phyloP scores from a whole-genome alignment of 148 eudicot genomes.

The Euryodendron excelsum region DNA sequence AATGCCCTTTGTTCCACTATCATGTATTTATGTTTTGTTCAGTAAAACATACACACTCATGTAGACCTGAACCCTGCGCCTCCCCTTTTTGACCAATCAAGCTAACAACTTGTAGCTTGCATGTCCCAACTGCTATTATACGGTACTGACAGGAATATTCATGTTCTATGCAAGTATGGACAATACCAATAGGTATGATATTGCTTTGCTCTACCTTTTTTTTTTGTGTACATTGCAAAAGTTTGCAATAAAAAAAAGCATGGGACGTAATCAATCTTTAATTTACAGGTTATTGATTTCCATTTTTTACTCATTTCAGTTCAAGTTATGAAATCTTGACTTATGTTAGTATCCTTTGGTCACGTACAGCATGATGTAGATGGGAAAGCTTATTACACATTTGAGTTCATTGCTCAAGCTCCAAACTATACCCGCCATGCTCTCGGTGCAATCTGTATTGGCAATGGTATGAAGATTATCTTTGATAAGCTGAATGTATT shows the following conservation, averaged over 20 bases:
- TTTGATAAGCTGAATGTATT: not conserved
- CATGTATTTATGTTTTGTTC: not conserved
- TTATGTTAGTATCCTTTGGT: constrained; percentile 11
- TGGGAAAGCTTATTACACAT: constrained; percentile 82
- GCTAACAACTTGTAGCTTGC: too few species aligned
- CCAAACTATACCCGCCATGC: constrained; percentile 95
- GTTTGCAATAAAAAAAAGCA: not conserved
- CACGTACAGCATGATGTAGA: constrained; percentile 74
- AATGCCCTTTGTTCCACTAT: not conserved
- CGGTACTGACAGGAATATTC: not conserved
- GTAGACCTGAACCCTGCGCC: not conserved
- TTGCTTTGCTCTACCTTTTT: not conserved
- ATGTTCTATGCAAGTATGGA: not conserved
- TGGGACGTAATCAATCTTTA: not conserved
- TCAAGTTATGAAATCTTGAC: not conserved
- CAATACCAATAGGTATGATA: not conserved
- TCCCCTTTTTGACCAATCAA: not conserved
- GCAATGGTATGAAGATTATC: constrained; percentile 66
- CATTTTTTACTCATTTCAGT: not conserved
- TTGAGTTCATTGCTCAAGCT: constrained; percentile 84
- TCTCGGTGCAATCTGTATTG: constrained; percentile 75
- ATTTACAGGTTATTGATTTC: not conserved
- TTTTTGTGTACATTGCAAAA: not conserved
- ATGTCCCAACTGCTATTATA: not conserved
- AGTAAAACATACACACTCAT: not conserved